Evolutionary conservation across 129 eudicot species (phyloP), one percentile per base, ranked within the genome.

Genomic region (Lactuca sativa): DNA sequence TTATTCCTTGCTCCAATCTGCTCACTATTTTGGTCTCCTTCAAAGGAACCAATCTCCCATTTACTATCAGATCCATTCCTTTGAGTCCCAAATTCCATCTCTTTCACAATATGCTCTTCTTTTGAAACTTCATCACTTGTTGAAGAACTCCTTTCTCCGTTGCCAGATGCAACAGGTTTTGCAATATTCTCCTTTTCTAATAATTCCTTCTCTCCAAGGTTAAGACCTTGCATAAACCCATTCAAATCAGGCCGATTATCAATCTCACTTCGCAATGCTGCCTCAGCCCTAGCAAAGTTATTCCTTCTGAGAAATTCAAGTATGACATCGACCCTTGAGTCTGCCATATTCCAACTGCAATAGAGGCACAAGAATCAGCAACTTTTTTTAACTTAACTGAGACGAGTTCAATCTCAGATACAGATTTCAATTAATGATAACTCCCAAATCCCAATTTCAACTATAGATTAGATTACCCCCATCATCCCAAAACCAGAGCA

Each of bases 211-310:
- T 92, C 95, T 68, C 79, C 80, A 10, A 84, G 67, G 21, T 69
- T 76, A 53, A 86, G 84, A 62, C 68, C 82, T 70, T 78, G 81
- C 65, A 86, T 69, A 44, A 76, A 82, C 38, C 85, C 91, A 66
- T 82, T 84, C 66, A 82, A 69, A 81, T 92, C 96, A 11, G 95
- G 82, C 5, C 85, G 84, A 9, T 72, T 84, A 76, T 79, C 75
- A 16, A 92, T 69, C 81, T 92, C 97, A 37, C 80, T 78, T 38
- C 86, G 81, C 77, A 92, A 75, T 16, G 97, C 97, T 57, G 96
- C 96, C 78, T 92, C 97, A 15, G 97, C 96, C 76, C 92, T 86
- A n/a, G 86, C 66, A 70, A 92, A 92, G 16, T 90, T 87, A 72
- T 92, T 92, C 86, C 82, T 84, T 56, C 48, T 72, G 64, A 92